Base-by-base conservation (phyloP, 306 rosid genomes). In the Sechiopsis laciniata region DNA sequence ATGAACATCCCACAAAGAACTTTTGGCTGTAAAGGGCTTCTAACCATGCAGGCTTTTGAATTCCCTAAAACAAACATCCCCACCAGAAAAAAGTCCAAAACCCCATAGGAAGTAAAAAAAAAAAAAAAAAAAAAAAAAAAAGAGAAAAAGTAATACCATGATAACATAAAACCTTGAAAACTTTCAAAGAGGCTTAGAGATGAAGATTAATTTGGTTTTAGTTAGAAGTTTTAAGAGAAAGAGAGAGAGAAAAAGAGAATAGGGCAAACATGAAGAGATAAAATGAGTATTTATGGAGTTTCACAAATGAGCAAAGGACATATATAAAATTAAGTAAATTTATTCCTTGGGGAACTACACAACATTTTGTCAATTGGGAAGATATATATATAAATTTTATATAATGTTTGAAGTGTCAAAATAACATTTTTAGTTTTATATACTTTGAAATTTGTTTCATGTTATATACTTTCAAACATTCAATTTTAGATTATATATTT, bases 31-130 rank as follows among this genome's bases (percentile, higher is more conserved):
- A 88, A 19, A 95, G 95, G 56, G 99, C 97, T 77, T 95, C 97
- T 88, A 95, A 88, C 99, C 99, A 95, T 83, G 96, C 95, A 81
- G 99, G 99, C 82, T 88, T 91, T 73, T 86, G 80, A 75, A 84
- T 84, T 80, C 93, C 97, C 97, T 91, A 78, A 20, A 57, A 58
- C 29, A 77, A 14, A 16, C 58, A 19, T 76, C 22, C 21, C 53
- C 3, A 67, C 32, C 64, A 63, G 1, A 73, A 77, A 74, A 55
- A 20, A 55, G 61, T 2, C 19, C 66, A 61, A 71, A 69, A 19
- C 13, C 26, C 35, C 59, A 19, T n/a, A n/a, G n/a, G n/a, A n/a
- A n/a, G n/a, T n/a, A 10, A 78, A 60, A 14, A 5, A 9, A 1
- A 58, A 20, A 52, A 51, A 63, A 69, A 71, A 56, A 15, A 21